Conservation (phyloP, 148 eudicot species). For the Dianthus caryophyllus region DNA sequence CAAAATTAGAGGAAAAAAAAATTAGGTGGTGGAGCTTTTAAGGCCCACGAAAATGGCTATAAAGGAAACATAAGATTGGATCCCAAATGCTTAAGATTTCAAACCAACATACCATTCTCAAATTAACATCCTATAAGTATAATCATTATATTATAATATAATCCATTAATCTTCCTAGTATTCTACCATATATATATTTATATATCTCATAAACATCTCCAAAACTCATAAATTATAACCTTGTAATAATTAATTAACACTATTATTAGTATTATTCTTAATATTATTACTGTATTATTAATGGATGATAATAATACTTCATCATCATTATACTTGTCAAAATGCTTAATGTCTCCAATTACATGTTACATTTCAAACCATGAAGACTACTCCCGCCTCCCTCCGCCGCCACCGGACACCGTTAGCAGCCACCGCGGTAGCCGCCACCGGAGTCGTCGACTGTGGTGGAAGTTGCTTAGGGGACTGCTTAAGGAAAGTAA, state of each 20-base stretch:
- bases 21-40: constrained; percentile 17
- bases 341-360: constrained; percentile 61
- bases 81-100: not conserved
- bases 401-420: constrained; percentile 6
- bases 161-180: too few species aligned
- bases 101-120: not conserved
- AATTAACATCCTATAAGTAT: not conserved
- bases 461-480: constrained; percentile 49
- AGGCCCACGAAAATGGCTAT: constrained; percentile 20
- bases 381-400: constrained; percentile 53
- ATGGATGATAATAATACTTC: constrained; percentile 32
- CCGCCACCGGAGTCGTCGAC: constrained; percentile 31
- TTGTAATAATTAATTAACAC: too few species aligned
- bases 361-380: constrained; percentile 56
- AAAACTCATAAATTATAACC: too few species aligned
- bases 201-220: not conserved
- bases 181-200: too few species aligned
- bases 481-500: constrained; percentile 44
- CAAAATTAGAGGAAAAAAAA: not conserved
- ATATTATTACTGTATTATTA: not conserved
- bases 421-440: constrained; percentile 4
- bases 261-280: too few species aligned
- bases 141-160: too few species aligned
- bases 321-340: constrained; percentile 38
- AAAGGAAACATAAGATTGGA: not conserved